These are phyloP conservation scores for Hippophae rhamnoides DNA, from an alignment of 306 rosid species.

Conservation along the genomic window DNA sequence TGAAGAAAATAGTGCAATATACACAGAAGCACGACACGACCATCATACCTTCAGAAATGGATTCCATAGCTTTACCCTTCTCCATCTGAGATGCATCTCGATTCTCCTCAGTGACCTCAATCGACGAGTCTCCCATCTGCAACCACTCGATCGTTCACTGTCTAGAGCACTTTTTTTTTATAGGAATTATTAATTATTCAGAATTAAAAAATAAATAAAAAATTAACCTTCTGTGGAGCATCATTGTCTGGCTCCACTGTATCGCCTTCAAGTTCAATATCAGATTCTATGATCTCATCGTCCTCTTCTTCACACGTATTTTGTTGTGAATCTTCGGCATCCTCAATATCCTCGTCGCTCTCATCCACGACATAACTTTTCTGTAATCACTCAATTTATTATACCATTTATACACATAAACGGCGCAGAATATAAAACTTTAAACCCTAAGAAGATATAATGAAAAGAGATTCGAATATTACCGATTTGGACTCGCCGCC, in stretches of 20 bases:
- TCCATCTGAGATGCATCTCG: slow-evolving; percentile 71
- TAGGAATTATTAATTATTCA: neutral
- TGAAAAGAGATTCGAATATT: slow-evolving; percentile 9
- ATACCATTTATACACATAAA: slow-evolving; percentile 1
- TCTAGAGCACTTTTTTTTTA: neutral
- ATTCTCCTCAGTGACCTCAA: slow-evolving; percentile 67
- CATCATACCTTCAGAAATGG: slow-evolving; percentile 57
- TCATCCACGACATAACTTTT: slow-evolving; percentile 42
- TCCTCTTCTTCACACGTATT: slow-evolving; percentile 53
- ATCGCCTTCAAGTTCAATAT: slow-evolving; percentile 79
- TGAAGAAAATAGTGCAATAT: neutral
- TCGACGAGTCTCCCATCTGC: slow-evolving; percentile 75
- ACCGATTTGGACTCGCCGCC: slow-evolving; percentile 46
- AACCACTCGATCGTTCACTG: slow-evolving; percentile 12
- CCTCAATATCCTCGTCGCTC: slow-evolving; percentile 66
- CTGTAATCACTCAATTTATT: slow-evolving; percentile 5
- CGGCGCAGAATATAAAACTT: neutral
- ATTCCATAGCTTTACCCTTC: slow-evolving; percentile 63
- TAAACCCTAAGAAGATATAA: neutral
- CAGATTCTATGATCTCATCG: slow-evolving; percentile 75
- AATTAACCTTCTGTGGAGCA: slow-evolving; percentile 68
- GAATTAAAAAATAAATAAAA: neutral
- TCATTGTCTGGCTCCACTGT: slow-evolving; percentile 67
- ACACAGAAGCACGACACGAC: neutral
- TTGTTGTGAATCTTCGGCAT: slow-evolving; percentile 19